A percentile compares a stretch with the other conserved stretches of the same genome.
Conservation (phyloP, 108 stramenopile species). For the Pseudonitzschia pungens region DNA sequence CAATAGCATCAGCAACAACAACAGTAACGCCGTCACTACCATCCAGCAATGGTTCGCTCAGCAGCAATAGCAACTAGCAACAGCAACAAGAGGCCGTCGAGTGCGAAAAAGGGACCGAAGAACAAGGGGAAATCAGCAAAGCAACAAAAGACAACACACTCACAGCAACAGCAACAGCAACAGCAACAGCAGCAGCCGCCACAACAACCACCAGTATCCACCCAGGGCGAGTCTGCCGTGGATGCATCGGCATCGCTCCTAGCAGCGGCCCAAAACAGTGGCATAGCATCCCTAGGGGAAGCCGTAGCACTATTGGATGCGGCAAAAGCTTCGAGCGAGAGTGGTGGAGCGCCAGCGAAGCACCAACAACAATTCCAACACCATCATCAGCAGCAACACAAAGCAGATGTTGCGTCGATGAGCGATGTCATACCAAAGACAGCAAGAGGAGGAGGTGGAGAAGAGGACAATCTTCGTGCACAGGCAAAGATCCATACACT, state of each 20-base stretch:
- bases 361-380: conserved; percentile 6
- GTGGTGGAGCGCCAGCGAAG: not conserved
- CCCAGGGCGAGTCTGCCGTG: not conserved
- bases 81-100: conserved; percentile 20
- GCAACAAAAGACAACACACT: conserved; percentile 23
- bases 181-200: conserved; percentile 23
- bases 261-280: conserved; percentile 11
- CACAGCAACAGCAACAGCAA: conserved; percentile 22
- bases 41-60: conserved; percentile 15
- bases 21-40: conserved; percentile 37
- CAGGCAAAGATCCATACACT: too few relatives aligned
- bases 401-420: conserved; percentile 8
- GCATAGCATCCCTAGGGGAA: conserved; percentile 32
- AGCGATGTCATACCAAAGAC: not conserved
- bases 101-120: conserved; percentile 40
- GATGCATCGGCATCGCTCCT: not conserved
- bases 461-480: conserved; percentile 20
- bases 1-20: conserved; percentile 26
- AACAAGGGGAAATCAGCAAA: conserved; percentile 32
- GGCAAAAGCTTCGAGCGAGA: not conserved
- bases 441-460: not conserved
- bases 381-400: not conserved
- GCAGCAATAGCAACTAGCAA: conserved; percentile 36
- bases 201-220: not conserved
- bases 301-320: conserved; percentile 30